Conservation (phyloP, 257 asterid genomes). For the Solanum dulcamara region DNA sequence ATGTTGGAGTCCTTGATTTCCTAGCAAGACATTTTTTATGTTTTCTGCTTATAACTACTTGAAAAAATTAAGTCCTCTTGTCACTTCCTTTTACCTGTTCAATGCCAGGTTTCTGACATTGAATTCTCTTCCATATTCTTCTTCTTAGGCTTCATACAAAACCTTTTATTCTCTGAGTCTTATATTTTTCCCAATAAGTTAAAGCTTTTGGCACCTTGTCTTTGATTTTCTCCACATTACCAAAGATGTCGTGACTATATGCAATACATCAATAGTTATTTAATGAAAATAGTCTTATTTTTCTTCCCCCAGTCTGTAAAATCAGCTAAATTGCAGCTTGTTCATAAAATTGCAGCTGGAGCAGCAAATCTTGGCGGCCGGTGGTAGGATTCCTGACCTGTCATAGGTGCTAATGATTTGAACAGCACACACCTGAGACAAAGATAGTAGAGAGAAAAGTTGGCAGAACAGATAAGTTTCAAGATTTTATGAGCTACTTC, state of each 20-base stretch:
- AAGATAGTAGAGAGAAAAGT: background rate
- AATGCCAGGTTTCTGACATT: background rate
- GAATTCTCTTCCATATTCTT: background rate
- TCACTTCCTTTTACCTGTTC: background rate
- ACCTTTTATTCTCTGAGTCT: background rate
- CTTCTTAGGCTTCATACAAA: background rate
- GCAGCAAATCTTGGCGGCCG: conserved; percentile 68
- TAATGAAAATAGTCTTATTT: background rate
- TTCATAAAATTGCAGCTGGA: conserved; percentile 47
- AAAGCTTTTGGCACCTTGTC: background rate
- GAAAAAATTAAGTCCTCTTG: background rate
- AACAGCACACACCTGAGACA: background rate
- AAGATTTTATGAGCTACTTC: background rate
- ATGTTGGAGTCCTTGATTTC: background rate
- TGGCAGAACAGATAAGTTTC: background rate
- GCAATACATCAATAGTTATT: background rate
- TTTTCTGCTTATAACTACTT: background rate
- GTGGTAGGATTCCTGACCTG: conserved; percentile 52
- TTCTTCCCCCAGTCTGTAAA: background rate
- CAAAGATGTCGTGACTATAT: background rate
- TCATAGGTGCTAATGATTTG: conserved; percentile 7
- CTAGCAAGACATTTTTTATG: background rate
- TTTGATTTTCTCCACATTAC: background rate
- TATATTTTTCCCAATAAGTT: background rate
- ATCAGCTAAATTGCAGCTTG: background rate